Base-by-base conservation (phyloP, 169 alveolate species). In the Cryptosporidium tyzzeri region DNA sequence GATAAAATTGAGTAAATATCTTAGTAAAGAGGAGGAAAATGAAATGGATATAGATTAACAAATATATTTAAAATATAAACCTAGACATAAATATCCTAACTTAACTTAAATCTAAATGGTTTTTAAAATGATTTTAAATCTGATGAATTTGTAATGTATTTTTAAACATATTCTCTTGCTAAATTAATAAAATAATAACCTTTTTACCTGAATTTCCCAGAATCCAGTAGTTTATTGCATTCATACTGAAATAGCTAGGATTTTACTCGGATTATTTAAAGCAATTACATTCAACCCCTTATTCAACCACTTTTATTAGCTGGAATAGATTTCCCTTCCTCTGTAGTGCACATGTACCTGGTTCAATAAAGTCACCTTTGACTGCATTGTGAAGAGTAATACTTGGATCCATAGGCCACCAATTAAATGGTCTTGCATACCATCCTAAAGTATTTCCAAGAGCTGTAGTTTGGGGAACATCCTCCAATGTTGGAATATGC, bases 401-500 rank as follows among this genome's bases (percentile, higher is more conserved):
- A 29, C 92, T 73, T 50, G 92, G 85, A 53, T 92, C 95, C 80
- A 85, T 92, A 53, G 86, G 84, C 85, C 69, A 91, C 85, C 73
- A 91, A 71, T 92, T 92, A 84, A 71, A 84, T 12, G 95, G 95
- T 53, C 91, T 91, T 35, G 86, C 91, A 16, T 85, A 75, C 86
- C 87, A 91, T 4, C 94, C 93, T 23, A 92, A 71, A 7, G 95
- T 92, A 73, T 92, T 92, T 31, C 95, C 95, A 10, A 91, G 91
- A 3, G 95, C 87, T 33, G 91, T 84, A 7, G 95, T 92, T 73
- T 84, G 89, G 3, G 95, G 95, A 68, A 91, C 91, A 84, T 92
- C 95, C 65, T 92, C 95, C 10, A 85, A 62, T 14, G 86, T 85
- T n/a, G 95, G 95, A 26, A 91, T 92, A 80, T 92, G 95, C 93